Base-by-base conservation (phyloP, 1,139 yeast species). In the Arxiozyma slooffiae region DNA sequence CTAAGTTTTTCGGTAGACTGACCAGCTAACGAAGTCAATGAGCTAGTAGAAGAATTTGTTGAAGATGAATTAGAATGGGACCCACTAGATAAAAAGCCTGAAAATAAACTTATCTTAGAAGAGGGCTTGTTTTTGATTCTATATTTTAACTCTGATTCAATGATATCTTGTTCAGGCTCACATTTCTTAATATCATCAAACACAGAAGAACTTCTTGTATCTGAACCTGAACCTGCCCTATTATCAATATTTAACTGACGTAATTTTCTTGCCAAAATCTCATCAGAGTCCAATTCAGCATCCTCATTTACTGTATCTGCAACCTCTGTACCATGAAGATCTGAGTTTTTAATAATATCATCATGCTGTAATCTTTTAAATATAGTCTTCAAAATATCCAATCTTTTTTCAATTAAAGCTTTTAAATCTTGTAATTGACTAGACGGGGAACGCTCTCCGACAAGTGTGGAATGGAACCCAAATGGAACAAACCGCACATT, bases 401-500 rank as follows among this genome's bases (percentile, higher is more conserved):
- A 38, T 47, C 63, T 55, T 37, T 60, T 62, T 26, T 58, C 54
- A 4, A 62, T 44, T 24, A 58, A 49, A 14, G 44, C 26, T 17
- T 48, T 53, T 18, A 61, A 47, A 38, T 51, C 58, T 22, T 55
- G 53, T 26, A 61, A 46, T 49, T 60, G 62, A 17, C 47, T 48
- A 8, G 47, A 22, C 4, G 63, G 56, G 24, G 48, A 50, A 4
- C 54, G 51, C 24, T 57, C 60, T 1, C 59, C 58, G 4, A 52
- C 36, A 9, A 55, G 44, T 2, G 55, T 53, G 7, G 55, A 53
- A 26, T 57, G 56, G 44, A 69, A 66, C 6, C 72, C 71, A 55
- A 68, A 69, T 8, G 73, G 73, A 23, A 69, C 64, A 40, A 69
- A 64, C 52, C 73, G 58, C 1, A 70, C 51, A 37, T 62, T 59